A percentile compares a stretch with the other conserved stretches of the same genome.
Conservation (phyloP, 164 flowering plant genomes). For the Piper betle region DNA sequence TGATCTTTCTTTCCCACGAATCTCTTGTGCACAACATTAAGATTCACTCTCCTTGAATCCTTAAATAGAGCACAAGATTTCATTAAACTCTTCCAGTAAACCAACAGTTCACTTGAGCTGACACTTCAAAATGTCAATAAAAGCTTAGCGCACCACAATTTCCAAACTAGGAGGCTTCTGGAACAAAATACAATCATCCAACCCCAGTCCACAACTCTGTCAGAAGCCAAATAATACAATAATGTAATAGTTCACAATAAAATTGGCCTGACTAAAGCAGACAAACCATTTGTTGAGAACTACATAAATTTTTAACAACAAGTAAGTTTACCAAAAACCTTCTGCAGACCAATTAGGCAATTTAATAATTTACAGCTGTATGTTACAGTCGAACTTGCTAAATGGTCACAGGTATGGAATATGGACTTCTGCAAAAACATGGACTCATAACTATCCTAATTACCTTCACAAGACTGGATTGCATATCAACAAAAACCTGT, state of each 20-base stretch:
- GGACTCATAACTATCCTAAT: background rate
- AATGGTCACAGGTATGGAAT: too few species aligned
- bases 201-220: constrained; percentile 30
- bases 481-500: constrained; percentile 31
- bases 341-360: too few species aligned
- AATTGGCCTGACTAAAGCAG: too few species aligned
- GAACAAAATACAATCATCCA: constrained; percentile 25
- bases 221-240: background rate
- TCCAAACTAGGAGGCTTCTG: constrained; percentile 25
- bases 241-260: too few species aligned
- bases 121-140: background rate
- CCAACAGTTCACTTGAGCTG: background rate
- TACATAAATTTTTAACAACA: too few species aligned
- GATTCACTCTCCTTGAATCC: constrained; percentile 23
- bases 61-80: background rate
- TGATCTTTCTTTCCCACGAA: constrained; percentile 49
- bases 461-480: constrained; percentile 49
- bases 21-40: constrained; percentile 45
- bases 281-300: too few species aligned
- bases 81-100: background rate
- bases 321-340: too few species aligned
- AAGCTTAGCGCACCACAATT: constrained; percentile 26
- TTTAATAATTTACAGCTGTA: too few species aligned
- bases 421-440: too few species aligned
- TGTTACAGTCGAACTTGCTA: too few species aligned